Percentiles rank a stretch among this genome's conserved stretches.
Conservation (phyloP, 805 yeast species). For the Saccharomycopsis javanensis region DNA sequence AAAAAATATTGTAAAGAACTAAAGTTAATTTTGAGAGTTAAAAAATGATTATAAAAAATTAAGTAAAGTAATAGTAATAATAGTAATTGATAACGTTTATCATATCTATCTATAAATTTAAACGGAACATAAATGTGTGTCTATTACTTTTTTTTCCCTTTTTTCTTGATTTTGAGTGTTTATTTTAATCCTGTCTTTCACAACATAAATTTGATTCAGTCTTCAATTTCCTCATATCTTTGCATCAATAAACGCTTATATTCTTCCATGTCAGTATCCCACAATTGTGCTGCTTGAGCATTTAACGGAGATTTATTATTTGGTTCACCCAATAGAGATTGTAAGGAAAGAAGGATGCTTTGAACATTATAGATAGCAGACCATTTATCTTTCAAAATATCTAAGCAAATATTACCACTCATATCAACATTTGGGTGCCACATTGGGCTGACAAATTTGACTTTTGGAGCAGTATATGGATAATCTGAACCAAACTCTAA, state of each 20-base stretch:
- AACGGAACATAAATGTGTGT: neutral
- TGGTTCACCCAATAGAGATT: constrained; percentile 54
- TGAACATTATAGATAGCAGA: constrained; percentile 54
- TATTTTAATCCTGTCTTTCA: neutral
- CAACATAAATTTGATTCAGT: neutral
- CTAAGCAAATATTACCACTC: constrained; percentile 56
- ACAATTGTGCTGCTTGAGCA: constrained; percentile 46
- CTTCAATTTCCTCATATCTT: constrained; percentile 18
- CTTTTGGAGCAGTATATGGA: constrained; percentile 49
- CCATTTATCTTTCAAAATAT: constrained; percentile 58
- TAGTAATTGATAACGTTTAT: neutral
- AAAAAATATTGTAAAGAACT: neutral
- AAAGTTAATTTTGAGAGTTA: neutral
- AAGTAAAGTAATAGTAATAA: neutral
- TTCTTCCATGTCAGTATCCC: constrained; percentile 37
- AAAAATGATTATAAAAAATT: neutral
- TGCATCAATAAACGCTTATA: constrained; percentile 22
- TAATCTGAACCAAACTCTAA: constrained; percentile 44
- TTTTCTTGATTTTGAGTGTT: neutral
- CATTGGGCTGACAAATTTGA: constrained; percentile 48
- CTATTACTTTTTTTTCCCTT: neutral
- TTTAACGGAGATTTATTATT: constrained; percentile 47
- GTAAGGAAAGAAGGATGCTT: constrained; percentile 47
- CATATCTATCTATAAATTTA: neutral
- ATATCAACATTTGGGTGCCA: constrained; percentile 60